phyloP scores from a whole-genome alignment of 768 basidiomycete genomes.

The Suillus placidus region DNA sequence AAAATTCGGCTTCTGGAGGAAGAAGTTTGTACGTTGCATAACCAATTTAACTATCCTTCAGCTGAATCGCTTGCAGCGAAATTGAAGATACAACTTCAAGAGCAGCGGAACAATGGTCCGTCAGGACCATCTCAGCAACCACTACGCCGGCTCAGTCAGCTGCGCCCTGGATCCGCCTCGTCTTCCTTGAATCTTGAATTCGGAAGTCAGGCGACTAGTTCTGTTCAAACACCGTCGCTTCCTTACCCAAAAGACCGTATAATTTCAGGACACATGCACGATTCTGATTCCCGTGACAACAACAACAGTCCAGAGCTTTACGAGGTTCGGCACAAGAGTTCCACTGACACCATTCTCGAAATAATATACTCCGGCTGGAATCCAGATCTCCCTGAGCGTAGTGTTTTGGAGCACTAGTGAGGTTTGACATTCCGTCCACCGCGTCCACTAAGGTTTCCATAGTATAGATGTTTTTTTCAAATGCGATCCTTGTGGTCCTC shows the following conservation, averaged over 20 bases:
- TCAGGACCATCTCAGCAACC: constrained; percentile 20
- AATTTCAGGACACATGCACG: constrained; percentile 38
- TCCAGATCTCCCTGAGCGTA: constrained; percentile 78
- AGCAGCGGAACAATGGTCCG: constrained; percentile 51
- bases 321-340: constrained; percentile 39
- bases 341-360: constrained; percentile 60
- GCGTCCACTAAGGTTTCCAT: constrained; percentile 18
- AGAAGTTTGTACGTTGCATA: constrained; percentile 61
- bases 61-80: constrained; percentile 46
- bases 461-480: constrained; percentile 89
- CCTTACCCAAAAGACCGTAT: constrained; percentile 13
- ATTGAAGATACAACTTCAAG: constrained; percentile 63
- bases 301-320: constrained; percentile 56
- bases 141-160: constrained; percentile 16
- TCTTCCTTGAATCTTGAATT: constrained; percentile 22
- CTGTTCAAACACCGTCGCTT: constrained; percentile 13
- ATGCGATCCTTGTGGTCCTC: constrained; percentile 84
- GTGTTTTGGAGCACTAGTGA: constrained; percentile 74
- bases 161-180: constrained; percentile 23
- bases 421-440: constrained; percentile 20
- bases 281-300: constrained; percentile 43
- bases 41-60: constrained; percentile 13
- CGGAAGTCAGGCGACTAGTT: constrained; percentile 16
- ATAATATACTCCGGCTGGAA: constrained; percentile 82
- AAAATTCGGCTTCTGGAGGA: constrained; percentile 78